Evolutionary conservation across 1,284 basidiomycete genomes (phyloP).

Genomic region (Naganishia albida): DNA sequence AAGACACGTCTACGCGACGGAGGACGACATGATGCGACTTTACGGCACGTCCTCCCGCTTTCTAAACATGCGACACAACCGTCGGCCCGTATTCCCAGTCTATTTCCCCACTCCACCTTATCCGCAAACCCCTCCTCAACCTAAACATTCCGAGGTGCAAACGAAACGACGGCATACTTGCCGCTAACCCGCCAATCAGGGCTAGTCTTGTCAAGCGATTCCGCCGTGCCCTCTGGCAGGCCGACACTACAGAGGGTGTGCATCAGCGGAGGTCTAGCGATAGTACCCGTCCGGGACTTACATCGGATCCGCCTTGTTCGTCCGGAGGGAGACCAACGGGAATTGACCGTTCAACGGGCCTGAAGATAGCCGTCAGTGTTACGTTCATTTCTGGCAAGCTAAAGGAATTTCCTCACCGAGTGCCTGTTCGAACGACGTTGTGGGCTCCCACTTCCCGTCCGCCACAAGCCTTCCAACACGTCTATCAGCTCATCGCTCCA

Average conservation of each 20-base stretch:
- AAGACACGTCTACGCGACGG: no score
- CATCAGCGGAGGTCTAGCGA: background rate
- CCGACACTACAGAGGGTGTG: slow-evolving; percentile 41
- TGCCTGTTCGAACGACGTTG: slow-evolving; percentile 74
- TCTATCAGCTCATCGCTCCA: background rate
- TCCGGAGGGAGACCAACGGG: slow-evolving; percentile 79
- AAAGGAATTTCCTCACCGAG: slow-evolving; percentile 61
- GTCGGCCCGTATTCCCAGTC: no score
- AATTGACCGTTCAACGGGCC: slow-evolving; percentile 78
- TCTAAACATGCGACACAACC: no score
- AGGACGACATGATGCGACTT: no score
- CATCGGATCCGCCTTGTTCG: slow-evolving; percentile 94
- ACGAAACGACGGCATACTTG: slow-evolving; percentile 43
- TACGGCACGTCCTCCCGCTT: no score
- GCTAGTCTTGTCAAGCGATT: slow-evolving; percentile 43
- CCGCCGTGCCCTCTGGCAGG: slow-evolving; percentile 45
- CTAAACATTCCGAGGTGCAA: background rate
- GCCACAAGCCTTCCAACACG: slow-evolving; percentile 70
- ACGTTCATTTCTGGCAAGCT: slow-evolving; percentile 8
- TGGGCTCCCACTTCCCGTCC: slow-evolving; percentile 83
- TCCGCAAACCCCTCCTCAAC: background rate
- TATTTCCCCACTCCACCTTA: background rate
- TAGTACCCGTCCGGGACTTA: slow-evolving; percentile 36
- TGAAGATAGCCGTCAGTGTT: slow-evolving; percentile 43
- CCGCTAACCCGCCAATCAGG: slow-evolving; percentile 51